Evolutionary conservation across 305 asterid genomes (phyloP).

Genomic region (Solanum chacoense): DNA sequence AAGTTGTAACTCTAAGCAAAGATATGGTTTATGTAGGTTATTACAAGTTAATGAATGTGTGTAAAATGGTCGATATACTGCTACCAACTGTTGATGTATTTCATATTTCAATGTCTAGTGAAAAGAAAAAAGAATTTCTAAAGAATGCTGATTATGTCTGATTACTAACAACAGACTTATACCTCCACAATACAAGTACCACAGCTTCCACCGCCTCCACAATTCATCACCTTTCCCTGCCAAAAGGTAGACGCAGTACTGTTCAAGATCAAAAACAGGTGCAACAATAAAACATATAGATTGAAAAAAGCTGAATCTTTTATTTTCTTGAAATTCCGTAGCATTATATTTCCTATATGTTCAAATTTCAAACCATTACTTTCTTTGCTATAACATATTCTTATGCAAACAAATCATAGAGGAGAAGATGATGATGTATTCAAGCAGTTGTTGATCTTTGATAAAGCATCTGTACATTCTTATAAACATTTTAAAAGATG

Average conservation of each 20-base stretch:
- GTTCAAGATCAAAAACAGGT: not conserved
- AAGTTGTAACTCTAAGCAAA: not conserved
- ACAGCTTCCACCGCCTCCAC: slow-evolving; percentile 92
- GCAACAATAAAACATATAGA: not conserved
- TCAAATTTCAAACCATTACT: not conserved
- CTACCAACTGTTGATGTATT: not conserved
- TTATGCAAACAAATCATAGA: not conserved
- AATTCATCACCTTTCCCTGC: slow-evolving; percentile 92
- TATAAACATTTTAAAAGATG: not conserved
- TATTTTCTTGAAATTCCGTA: not conserved
- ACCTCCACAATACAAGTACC: slow-evolving; percentile 97
- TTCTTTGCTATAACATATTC: not conserved
- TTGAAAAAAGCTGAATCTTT: not conserved
- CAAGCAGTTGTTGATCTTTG: not conserved
- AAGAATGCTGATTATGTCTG: not conserved
- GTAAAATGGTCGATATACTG: not conserved
- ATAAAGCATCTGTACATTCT: not conserved
- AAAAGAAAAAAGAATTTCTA: too few relatives aligned
- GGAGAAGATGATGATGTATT: not conserved
- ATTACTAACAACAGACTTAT: not conserved
- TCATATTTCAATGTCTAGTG: not conserved
- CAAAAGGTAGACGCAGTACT: not conserved
- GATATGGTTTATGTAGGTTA: not conserved
- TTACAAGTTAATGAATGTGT: not conserved
- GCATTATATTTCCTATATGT: not conserved